These are phyloP conservation scores for Kalmusia sp. DNA, from an alignment of 2,329 filamentous ascomycete species.

Conservation along the genomic window DNA sequence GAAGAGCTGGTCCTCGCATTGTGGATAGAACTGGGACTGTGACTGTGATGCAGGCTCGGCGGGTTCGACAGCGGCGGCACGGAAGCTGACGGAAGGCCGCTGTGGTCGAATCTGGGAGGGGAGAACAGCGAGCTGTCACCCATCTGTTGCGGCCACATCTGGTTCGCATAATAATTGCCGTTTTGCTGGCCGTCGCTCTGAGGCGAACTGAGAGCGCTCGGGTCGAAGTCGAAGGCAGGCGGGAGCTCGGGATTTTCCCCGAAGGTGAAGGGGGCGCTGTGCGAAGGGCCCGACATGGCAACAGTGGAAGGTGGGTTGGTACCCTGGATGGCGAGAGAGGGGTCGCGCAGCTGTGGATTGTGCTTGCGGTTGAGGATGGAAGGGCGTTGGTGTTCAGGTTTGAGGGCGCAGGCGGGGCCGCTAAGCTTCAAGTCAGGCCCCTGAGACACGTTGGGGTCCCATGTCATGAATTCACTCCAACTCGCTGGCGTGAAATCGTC, in stretches of 20 bases:
- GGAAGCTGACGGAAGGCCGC: slow-evolving; percentile 25
- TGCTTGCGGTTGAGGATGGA: slow-evolving; percentile 33
- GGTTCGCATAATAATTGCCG: slow-evolving; percentile 38
- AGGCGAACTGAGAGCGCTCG: slow-evolving; percentile 40
- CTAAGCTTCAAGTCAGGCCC: slow-evolving; percentile 32
- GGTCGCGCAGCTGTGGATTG: slow-evolving; percentile 29
- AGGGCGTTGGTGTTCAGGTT: slow-evolving; percentile 35
- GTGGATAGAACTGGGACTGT: slow-evolving; percentile 44
- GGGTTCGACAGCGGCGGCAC: slow-evolving; percentile 38
- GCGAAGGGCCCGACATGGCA: slow-evolving; percentile 25
- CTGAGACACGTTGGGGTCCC: slow-evolving; percentile 51
- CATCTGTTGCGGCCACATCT: slow-evolving; percentile 36
- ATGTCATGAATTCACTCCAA: slow-evolving; percentile 58
- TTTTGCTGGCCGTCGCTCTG: slow-evolving; percentile 32
- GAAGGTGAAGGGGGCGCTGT: slow-evolving; percentile 40
- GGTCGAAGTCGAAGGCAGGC: slow-evolving; percentile 44
- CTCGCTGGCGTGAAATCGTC: slow-evolving; percentile 43
- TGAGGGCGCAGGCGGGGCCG: slow-evolving; percentile 36
- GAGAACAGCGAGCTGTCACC: slow-evolving; percentile 36
- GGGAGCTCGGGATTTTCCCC: slow-evolving; percentile 39
- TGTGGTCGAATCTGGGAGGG: slow-evolving; percentile 34
- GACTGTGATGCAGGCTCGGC: slow-evolving; percentile 43
- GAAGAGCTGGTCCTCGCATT: slow-evolving; percentile 43
- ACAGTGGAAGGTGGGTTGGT: slow-evolving; percentile 30
- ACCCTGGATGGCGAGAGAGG: slow-evolving; percentile 23